Evolutionary conservation across 164 flowering plant genomes (phyloP).

Genomic region (Nymphaea colorata): DNA sequence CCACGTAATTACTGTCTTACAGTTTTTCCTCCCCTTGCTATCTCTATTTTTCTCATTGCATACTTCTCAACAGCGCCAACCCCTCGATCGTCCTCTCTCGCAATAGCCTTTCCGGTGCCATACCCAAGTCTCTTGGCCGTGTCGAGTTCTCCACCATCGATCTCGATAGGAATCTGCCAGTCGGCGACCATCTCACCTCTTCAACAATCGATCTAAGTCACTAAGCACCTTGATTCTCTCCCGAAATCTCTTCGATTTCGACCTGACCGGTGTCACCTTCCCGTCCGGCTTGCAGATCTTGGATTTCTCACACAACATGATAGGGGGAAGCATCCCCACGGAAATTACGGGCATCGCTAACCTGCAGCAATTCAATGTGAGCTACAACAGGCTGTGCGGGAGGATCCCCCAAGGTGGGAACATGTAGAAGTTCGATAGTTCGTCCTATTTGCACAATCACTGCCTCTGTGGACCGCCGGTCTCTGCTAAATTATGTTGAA

Average conservation of each 20-base stretch:
- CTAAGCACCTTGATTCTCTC: too few relatives aligned
- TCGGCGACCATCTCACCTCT: background rate
- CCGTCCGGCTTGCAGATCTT: background rate
- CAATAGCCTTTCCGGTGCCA: background rate
- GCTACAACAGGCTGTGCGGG: slow-evolving; percentile 1
- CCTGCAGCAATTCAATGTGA: background rate
- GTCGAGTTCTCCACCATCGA: background rate
- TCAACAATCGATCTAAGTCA: background rate
- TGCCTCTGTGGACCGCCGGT: background rate
- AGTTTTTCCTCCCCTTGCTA: too few relatives aligned
- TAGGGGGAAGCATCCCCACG: background rate
- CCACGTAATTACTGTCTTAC: too few relatives aligned
- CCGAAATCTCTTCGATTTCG: background rate
- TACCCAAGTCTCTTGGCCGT: background rate
- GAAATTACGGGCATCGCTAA: too few relatives aligned
- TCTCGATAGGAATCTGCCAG: background rate
- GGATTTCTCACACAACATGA: background rate
- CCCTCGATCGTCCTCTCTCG: background rate
- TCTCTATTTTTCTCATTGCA: too few relatives aligned
- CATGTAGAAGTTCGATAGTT: background rate
- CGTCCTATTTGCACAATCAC: background rate
- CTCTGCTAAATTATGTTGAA: background rate
- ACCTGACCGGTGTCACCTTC: background rate
- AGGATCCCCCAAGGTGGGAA: background rate
- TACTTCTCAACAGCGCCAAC: too few relatives aligned